Evolutionary conservation across 2,329 filamentous ascomycete species (phyloP), one percentile per base, ranked within the genome.

Genomic region (Microdochium trichocladiopsis): DNA sequence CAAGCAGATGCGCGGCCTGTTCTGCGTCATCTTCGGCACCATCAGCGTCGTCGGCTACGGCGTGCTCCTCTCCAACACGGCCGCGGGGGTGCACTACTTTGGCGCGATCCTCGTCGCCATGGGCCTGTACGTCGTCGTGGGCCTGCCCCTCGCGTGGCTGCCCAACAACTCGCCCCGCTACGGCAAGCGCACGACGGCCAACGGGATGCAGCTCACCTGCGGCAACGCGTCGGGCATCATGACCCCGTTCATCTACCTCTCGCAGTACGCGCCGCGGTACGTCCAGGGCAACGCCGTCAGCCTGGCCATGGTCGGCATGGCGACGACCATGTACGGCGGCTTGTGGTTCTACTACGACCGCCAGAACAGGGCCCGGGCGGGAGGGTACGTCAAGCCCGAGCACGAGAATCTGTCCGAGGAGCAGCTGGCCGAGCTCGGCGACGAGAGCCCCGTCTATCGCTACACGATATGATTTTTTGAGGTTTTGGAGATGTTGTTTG

Each of bases 101-200:
- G 88, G 71, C 57, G 90, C 87, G 55, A 87, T 91, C 65, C 70
- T 93, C n/a, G 80, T 91, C 0, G 87, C 88, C 0, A 76, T 83
- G 54, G 88, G 88, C 0, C 64, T 93, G 2, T 93, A 92, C 58
- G 72, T 80, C 23, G 66, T 77, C 2, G 78, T 82, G 3, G 78
- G 79, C 0, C 57, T 82, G 53, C 79, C 79, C 4, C 61, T 82
- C n/a, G 78, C 78, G 33, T 82, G 79, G 78, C 59, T 86, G 37
- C 79, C 86, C 0, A 83, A 79, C 18, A 91, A 90, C 54, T 77
- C 79, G 16, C 88, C 88, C 1, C 75, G 88, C 8, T 92, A 90
- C 58, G 87, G 87, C 10, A 92, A 91, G 66, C 75, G 88, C 28
- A 87, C 87, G 0, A 87, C 85, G 0, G 86, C 84, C 0, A 88